Percentiles rank a stretch among this genome's conserved stretches.
Evolutionary conservation across 306 rosid species (phyloP).

Genomic region (Trifolium pratense): DNA sequence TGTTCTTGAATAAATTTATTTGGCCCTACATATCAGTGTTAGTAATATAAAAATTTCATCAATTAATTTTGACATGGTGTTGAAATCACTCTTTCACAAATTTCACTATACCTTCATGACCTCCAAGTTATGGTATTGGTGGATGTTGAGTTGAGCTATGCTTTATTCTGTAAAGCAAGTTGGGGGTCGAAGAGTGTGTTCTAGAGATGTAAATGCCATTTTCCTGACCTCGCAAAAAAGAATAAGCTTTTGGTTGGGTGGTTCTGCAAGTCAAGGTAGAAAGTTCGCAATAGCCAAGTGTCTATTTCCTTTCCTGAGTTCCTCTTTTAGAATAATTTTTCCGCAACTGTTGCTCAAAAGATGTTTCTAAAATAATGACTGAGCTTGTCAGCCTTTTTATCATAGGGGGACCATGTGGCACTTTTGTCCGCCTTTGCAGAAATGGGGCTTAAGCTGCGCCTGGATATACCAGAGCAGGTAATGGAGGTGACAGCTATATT

Average conservation of each 20-base stretch:
- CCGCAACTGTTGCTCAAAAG: slow-evolving; percentile 23
- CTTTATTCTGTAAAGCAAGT: slow-evolving; percentile 8
- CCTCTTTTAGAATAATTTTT: background rate
- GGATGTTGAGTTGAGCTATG: slow-evolving; percentile 2
- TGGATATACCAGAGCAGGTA: slow-evolving; percentile 95
- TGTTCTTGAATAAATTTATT: slow-evolving; percentile 28
- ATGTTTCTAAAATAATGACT: slow-evolving; percentile 33
- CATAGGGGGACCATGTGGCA: slow-evolving; percentile 93
- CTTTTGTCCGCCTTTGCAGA: slow-evolving; percentile 94
- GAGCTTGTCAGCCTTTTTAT: slow-evolving; percentile 44
- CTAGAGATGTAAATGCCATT: slow-evolving; percentile 32
- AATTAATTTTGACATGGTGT: slow-evolving; percentile 18
- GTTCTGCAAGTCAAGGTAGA: slow-evolving; percentile 15
- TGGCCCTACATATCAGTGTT: slow-evolving; percentile 7
- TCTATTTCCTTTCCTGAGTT: slow-evolving; percentile 3
- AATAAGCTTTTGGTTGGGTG: slow-evolving; percentile 30
- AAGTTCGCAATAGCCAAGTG: background rate
- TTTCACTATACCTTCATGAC: slow-evolving; percentile 7
- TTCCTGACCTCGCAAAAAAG: slow-evolving; percentile 10
- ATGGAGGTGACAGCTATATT: slow-evolving; percentile 82
- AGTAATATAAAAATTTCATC: background rate
- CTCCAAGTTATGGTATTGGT: no score
- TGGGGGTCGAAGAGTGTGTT: slow-evolving; percentile 7
- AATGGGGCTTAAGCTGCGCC: slow-evolving; percentile 95
- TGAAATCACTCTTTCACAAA: slow-evolving; percentile 11